Conservation (phyloP, 176 grass and related monocot species). For the Hsuehochloa calcarea region DNA sequence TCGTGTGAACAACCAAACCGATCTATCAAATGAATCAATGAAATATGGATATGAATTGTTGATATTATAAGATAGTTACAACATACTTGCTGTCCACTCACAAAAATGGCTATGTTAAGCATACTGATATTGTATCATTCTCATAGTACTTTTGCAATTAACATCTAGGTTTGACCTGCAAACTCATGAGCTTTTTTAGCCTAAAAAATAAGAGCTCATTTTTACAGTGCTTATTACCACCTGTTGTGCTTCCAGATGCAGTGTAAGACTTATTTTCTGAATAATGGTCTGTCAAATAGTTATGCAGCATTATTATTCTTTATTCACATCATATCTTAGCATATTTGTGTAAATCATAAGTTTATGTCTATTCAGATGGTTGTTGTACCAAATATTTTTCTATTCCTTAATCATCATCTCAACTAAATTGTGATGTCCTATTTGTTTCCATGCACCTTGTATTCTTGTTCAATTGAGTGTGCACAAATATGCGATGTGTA, state of each 20-base stretch:
- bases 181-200: neutral
- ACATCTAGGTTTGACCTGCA: neutral
- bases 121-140: neutral
- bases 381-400: constrained; percentile 15
- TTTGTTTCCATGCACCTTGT: neutral
- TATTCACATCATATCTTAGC: neutral
- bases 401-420: neutral
- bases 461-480: neutral
- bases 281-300: neutral
- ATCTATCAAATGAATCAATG: neutral
- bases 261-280: neutral
- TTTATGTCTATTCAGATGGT: constrained; percentile 10
- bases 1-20: neutral
- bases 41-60: neutral
- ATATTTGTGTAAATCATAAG: neutral
- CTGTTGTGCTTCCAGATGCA: neutral
- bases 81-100: neutral
- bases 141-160: neutral
- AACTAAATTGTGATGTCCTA: neutral
- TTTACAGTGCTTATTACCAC: neutral
- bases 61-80: neutral
- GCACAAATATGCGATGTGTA: neutral
- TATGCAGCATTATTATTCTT: neutral
- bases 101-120: neutral
- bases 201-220: neutral